These are phyloP conservation scores for Citeromyces hawaiiensis DNA, from an alignment of 1,139 yeast genomes.

Conservation along the genomic window DNA sequence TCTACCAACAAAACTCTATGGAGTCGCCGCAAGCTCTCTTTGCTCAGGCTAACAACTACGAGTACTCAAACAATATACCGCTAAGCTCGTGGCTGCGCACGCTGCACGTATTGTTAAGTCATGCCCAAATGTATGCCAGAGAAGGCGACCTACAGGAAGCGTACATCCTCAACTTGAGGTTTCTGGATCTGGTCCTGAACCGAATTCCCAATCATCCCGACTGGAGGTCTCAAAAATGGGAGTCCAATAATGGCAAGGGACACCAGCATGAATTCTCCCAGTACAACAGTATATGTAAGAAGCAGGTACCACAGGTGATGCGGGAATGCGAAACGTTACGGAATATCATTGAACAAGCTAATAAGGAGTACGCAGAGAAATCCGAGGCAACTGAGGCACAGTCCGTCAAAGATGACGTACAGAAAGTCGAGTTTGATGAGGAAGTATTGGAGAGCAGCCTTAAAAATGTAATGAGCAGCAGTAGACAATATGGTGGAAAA, in stretches of 20 bases:
- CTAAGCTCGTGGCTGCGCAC: conserved; percentile 31
- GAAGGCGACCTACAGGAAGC: conserved; percentile 29
- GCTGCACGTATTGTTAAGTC: conserved; percentile 21
- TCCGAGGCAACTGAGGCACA: neutral
- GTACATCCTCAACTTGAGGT: conserved; percentile 32
- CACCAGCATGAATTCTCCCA: conserved; percentile 8
- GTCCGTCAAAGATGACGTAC: neutral
- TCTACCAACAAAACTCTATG: neutral
- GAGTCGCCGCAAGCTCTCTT: conserved; percentile 19
- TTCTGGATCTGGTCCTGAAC: conserved; percentile 33
- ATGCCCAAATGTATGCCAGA: conserved; percentile 28
- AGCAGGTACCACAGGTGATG: conserved; percentile 19
- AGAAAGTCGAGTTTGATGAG: neutral
- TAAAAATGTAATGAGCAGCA: neutral
- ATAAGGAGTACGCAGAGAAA: conserved; percentile 4
- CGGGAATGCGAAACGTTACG: conserved; percentile 23
- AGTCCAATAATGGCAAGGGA: conserved; percentile 12
- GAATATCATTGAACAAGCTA: conserved; percentile 17
- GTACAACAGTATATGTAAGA: conserved; percentile 10
- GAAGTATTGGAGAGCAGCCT: neutral
- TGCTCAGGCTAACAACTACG: conserved; percentile 26
- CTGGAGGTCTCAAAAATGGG: conserved; percentile 14
- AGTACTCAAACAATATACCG: conserved; percentile 25
- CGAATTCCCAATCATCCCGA: conserved; percentile 29
- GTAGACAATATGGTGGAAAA: neutral